Evolutionary conservation across 2,329 filamentous ascomycete genomes (phyloP), one percentile per base, ranked within the genome.

Genomic region (Pestalotiopsis sp.): DNA sequence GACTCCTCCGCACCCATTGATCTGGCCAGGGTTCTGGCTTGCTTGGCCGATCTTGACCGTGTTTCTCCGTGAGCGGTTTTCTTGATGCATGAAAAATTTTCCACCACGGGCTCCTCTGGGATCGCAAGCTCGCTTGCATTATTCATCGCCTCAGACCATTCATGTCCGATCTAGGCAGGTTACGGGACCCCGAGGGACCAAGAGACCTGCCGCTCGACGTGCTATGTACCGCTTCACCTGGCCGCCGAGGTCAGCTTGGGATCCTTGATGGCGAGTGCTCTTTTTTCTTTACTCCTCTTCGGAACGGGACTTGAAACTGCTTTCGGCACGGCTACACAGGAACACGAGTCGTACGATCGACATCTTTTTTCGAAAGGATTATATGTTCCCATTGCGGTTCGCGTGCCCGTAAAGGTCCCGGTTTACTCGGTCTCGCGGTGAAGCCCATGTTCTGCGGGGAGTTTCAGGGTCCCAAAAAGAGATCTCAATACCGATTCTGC

Each of bases 41-140:
- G 31, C 59, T 25, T 62, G 27, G 59, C 59, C 59, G 59, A 62
- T 62, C 59, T 27, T 38, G 27, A 20, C 59, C 59, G 59, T 36
- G 59, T 62, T 39, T 13, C 31, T 62, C 27, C 59, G 59, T 62
- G 59, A 62, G 59, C 36, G 59, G 59, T 62, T 62, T 62, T 62
- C 27, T 36, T 39, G 45, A 27, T 62, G 59, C 55, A 62, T 62
- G 59, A 62, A 62, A 62, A 62, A 11, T 62, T 62, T 62, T 62
- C 31, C 59, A 36, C n/a, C 27, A 36, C n/a, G 27, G 59, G 59
- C 59, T 62, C 59, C 59, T 62, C 59, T 39, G 27, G 59, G 59
- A 62, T 62, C 25, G 59, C 59, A 62, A 62, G 31, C 59, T 62
- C 59, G 59, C 59, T 62, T 62, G 31, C 59, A 62, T 62, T 62